Conservation (phyloP, 2,329 filamentous ascomycete species). For the Xylariales sp. region DNA sequence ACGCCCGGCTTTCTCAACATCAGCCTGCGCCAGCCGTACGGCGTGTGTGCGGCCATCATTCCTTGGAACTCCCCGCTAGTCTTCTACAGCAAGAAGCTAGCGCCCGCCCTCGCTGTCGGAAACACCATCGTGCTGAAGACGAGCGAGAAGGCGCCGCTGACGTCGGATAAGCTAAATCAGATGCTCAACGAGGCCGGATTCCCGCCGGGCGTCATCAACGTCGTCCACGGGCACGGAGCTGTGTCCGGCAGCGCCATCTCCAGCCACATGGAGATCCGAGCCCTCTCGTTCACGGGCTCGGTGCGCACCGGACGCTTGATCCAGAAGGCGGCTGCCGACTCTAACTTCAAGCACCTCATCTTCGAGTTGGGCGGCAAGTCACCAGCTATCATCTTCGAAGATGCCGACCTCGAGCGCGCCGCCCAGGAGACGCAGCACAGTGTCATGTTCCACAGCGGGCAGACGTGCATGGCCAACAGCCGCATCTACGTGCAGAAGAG, state of each 20-base stretch:
- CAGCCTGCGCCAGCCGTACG: constrained; percentile 11
- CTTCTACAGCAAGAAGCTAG: constrained; percentile 76
- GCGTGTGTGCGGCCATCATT: constrained; percentile 12
- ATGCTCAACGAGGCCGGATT: constrained; percentile 71
- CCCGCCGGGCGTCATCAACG: constrained; percentile 70
- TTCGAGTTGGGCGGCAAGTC: constrained; percentile 68
- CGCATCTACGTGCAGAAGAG: constrained; percentile 52
- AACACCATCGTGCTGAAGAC: constrained; percentile 62
- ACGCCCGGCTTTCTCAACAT: constrained; percentile 15
- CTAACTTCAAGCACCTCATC: constrained; percentile 60
- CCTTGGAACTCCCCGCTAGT: constrained; percentile 78
- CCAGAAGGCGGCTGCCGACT: constrained; percentile 65
- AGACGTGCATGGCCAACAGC: constrained; percentile 57
- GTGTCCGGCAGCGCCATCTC: constrained; percentile 64
- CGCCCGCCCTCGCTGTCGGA: constrained; percentile 61
- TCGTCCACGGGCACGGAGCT: constrained; percentile 64
- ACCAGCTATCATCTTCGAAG: constrained; percentile 60
- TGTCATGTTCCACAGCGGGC: constrained; percentile 51
- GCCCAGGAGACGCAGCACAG: constrained; percentile 45
- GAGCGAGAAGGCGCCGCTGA: constrained; percentile 61
- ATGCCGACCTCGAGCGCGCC: constrained; percentile 60
- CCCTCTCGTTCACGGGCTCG: constrained; percentile 74
- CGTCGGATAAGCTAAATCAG: constrained; percentile 57
- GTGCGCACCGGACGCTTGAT: constrained; percentile 67
- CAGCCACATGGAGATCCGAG: constrained; percentile 64